Conservation (phyloP, 106 monocot species). For the Allium cepa region DNA sequence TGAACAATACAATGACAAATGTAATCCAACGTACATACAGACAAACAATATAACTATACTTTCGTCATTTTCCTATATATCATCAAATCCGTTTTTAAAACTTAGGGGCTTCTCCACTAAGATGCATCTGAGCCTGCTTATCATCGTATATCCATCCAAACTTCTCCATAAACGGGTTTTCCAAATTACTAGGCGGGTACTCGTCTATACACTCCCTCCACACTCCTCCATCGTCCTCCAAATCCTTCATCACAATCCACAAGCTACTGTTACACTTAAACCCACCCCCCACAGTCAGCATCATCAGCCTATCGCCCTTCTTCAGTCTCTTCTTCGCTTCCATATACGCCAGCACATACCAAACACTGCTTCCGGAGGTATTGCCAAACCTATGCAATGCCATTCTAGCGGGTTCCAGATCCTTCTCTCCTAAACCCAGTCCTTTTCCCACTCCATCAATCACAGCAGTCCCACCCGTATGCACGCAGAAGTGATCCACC, state of each 20-base stretch:
- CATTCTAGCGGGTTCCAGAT: conserved; percentile 75
- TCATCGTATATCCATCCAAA: conserved; percentile 62
- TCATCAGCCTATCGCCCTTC: conserved; percentile 45
- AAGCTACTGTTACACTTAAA: conserved; percentile 77
- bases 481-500: conserved; percentile 71
- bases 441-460: conserved; percentile 62
- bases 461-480: conserved; percentile 72
- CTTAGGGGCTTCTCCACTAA: not conserved
- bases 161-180: conserved; percentile 69
- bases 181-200: conserved; percentile 42
- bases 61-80: not conserved
- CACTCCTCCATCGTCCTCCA: conserved; percentile 24
- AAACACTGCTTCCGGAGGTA: conserved; percentile 76
- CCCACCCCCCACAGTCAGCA: conserved; percentile 64
- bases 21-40: not conserved
- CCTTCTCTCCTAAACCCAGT: conserved; percentile 32
- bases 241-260: conserved; percentile 49
- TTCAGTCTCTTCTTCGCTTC: conserved; percentile 57
- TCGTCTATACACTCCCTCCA: conserved; percentile 66
- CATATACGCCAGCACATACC: conserved; percentile 82
- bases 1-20: not conserved
- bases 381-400: conserved; percentile 78
- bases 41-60: not conserved
- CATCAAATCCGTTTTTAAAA: not conserved
- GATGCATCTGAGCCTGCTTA: not conserved